Percentiles rank a stretch among this genome's conserved stretches.
Conservation (phyloP, 768 basidiomycete species). For the Leccinum obscurum region DNA sequence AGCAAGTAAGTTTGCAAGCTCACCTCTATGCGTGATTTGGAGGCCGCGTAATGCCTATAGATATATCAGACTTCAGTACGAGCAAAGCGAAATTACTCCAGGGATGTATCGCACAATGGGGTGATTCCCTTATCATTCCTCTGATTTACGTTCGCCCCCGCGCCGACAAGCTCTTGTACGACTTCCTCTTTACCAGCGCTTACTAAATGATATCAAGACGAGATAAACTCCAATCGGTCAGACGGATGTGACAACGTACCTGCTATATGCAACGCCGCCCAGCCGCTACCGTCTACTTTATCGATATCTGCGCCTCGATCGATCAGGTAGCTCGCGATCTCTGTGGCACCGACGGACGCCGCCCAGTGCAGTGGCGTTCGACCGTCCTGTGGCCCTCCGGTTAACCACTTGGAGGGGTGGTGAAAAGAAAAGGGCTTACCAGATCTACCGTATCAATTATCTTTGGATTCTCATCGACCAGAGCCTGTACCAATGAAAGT, state of each 20-base stretch:
- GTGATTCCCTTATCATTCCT: constrained; percentile 82
- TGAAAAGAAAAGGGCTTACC: constrained; percentile 38
- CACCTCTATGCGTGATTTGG: constrained; percentile 85
- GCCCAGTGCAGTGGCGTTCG: constrained; percentile 88
- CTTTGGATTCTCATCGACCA: constrained; percentile 61
- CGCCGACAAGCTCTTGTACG: constrained; percentile 74
- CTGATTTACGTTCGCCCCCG: constrained; percentile 80
- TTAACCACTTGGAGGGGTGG: background rate
- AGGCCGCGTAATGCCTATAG: constrained; percentile 87
- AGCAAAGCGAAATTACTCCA: background rate
- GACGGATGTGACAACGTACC: constrained; percentile 39
- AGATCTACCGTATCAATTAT: constrained; percentile 62
- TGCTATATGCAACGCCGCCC: constrained; percentile 81
- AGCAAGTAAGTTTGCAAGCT: constrained; percentile 24
- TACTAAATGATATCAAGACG: constrained; percentile 42
- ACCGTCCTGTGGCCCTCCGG: constrained; percentile 52
- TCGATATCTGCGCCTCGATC: constrained; percentile 69
- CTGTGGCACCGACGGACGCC: constrained; percentile 68
- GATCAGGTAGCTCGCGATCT: constrained; percentile 66
- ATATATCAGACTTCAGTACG: constrained; percentile 5
- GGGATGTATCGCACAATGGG: constrained; percentile 58
- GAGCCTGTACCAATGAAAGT: constrained; percentile 62
- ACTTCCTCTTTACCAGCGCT: constrained; percentile 80
- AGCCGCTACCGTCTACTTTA: constrained; percentile 63
- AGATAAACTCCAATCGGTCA: background rate